A percentile compares a stretch with the other conserved stretches of the same genome.
phyloP scores from a whole-genome alignment of 2,329 filamentous ascomycete genomes.

The Fonsecaea nubica region DNA sequence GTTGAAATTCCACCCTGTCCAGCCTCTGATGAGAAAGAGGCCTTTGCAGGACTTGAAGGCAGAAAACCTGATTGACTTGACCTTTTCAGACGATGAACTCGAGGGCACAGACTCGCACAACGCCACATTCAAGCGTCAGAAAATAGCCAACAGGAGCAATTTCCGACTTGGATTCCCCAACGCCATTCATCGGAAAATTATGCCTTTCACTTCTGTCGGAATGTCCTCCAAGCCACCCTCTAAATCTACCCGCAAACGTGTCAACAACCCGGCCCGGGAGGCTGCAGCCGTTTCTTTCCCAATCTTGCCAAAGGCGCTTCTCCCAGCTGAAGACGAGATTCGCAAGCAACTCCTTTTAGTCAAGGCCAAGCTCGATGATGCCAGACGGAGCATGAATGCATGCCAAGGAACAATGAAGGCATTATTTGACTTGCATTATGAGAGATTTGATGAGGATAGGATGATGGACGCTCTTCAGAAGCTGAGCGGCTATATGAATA shows the following conservation, averaged over 20 bases:
- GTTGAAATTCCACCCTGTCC: slow-evolving; percentile 26
- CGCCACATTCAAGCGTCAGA: slow-evolving; percentile 24
- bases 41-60: slow-evolving; percentile 3
- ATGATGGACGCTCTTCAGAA: slow-evolving; percentile 29
- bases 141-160: slow-evolving; percentile 6
- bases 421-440: slow-evolving; percentile 29
- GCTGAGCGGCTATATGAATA: slow-evolving; percentile 31
- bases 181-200: neutral
- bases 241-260: neutral
- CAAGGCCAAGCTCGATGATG: slow-evolving; percentile 30
- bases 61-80: slow-evolving; percentile 26
- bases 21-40: slow-evolving; percentile 27
- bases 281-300: slow-evolving; percentile 3
- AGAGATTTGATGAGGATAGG: slow-evolving; percentile 27
- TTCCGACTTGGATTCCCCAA: neutral
- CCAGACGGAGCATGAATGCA: slow-evolving; percentile 24
- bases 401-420: slow-evolving; percentile 33
- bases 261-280: neutral
- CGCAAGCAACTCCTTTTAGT: slow-evolving; percentile 26
- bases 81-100: slow-evolving; percentile 6
- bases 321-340: slow-evolving; percentile 15
- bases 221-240: neutral
- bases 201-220: neutral
- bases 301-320: neutral
- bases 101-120: neutral